Evolutionary conservation across 1,284 basidiomycete species (phyloP).

Genomic region (Leccinum fallax): DNA sequence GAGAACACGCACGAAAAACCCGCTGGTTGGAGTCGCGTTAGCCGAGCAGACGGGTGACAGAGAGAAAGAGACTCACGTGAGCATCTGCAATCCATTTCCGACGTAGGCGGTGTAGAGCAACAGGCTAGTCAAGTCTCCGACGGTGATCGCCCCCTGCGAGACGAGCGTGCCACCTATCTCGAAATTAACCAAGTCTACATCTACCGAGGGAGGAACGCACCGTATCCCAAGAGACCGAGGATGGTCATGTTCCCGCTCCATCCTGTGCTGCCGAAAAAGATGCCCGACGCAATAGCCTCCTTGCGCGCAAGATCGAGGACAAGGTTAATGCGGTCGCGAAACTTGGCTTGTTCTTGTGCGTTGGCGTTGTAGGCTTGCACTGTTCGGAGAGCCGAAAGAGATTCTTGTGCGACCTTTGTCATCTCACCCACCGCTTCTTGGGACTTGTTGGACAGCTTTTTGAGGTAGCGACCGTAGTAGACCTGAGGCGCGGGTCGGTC

Average conservation of each 20-base stretch:
- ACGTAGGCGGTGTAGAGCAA: conserved; percentile 94
- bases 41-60: background rate
- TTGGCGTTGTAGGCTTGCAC: conserved; percentile 90
- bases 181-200: background rate
- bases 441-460: conserved; percentile 87
- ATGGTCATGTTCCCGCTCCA: conserved; percentile 97
- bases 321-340: conserved; percentile 62
- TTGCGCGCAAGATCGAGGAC: conserved; percentile 84
- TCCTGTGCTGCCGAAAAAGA: conserved; percentile 90
- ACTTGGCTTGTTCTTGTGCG: conserved; percentile 73
- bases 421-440: conserved; percentile 95
- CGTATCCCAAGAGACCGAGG: conserved; percentile 89
- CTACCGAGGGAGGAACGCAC: conserved; percentile 39
- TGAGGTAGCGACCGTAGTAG: conserved; percentile 94
- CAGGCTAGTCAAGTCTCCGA: conserved; percentile 89
- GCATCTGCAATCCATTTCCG: conserved; percentile 77
- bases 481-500: conserved; percentile 50
- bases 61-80: conserved; percentile 59
- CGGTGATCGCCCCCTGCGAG: conserved; percentile 74
- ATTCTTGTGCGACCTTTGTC: conserved; percentile 92
- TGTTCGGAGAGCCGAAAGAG: conserved; percentile 90
- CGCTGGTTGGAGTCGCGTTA: conserved; percentile 8
- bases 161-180: conserved; percentile 84
- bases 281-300: conserved; percentile 89
- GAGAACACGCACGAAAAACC: conserved; percentile 44